Evolutionary conservation across 108 stramenopile species (phyloP).

Genomic region (Cyclotella sp.): DNA sequence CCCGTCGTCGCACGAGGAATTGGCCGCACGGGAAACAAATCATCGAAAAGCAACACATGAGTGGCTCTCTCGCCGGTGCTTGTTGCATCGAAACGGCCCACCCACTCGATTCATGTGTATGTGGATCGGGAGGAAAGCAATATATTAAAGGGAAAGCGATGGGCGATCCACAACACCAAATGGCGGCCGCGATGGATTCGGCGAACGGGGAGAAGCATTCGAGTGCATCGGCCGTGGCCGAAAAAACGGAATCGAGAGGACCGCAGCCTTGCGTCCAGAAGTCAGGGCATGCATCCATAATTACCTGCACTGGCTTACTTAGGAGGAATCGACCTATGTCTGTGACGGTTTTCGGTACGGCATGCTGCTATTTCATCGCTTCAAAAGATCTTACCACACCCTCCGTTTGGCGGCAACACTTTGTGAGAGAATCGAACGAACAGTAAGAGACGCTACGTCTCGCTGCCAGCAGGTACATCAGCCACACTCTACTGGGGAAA

Average conservation of each 20-base stretch:
- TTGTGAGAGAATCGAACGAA: too few relatives aligned
- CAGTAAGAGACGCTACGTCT: too few relatives aligned
- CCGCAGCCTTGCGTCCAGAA: slow-evolving; percentile 17
- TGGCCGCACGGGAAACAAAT: slow-evolving; percentile 60
- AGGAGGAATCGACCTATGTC: too few relatives aligned
- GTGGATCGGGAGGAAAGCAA: slow-evolving; percentile 58
- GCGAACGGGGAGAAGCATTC: slow-evolving; percentile 54
- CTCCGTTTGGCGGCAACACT: too few relatives aligned
- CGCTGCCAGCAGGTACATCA: too few relatives aligned
- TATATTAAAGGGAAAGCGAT: slow-evolving; percentile 72
- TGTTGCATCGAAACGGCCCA: slow-evolving; percentile 62
- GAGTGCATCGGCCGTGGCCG: slow-evolving; percentile 50
- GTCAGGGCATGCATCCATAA: slow-evolving; percentile 6
- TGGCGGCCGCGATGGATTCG: slow-evolving; percentile 57
- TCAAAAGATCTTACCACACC: too few relatives aligned
- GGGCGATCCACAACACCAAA: slow-evolving; percentile 69
- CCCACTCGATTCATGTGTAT: slow-evolving; percentile 56
- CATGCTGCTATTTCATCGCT: too few relatives aligned
- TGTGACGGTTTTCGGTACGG: too few relatives aligned
- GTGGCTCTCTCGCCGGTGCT: slow-evolving; percentile 41
- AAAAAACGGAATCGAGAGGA: slow-evolving; percentile 32
- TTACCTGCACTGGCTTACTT: too few relatives aligned
- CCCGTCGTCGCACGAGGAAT: slow-evolving; percentile 49
- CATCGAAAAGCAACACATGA: slow-evolving; percentile 54
- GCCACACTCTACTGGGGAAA: too few relatives aligned